Evolutionary conservation across 2,329 filamentous ascomycete genomes (phyloP), one percentile per base, ranked within the genome.

Genomic region (Geosmithia putterillii): DNA sequence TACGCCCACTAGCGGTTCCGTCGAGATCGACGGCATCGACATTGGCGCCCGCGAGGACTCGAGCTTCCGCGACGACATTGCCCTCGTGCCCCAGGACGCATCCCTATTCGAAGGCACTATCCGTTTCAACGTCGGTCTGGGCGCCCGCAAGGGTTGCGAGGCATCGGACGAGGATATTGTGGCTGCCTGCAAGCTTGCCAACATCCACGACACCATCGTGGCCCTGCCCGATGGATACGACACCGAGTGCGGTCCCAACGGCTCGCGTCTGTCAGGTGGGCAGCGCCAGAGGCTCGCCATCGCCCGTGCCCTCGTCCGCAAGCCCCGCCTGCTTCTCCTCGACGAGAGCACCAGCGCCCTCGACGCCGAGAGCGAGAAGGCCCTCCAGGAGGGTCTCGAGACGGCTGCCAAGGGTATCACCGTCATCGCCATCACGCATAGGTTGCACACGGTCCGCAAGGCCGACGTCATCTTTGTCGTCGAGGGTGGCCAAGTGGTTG

Each of bases 321-420:
- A 76, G 47, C 86, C 86, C 0, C 72, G 80, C 40, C 69, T 94
- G 1, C 61, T 94, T 17, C 73, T 94, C 35, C 69, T 94, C 1
- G 87, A 94, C 52, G 86, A 94, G 65, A 83, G 83, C 23, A 94
- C 86, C 0, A 84, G 79, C 37, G 83, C 82, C 3, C 68, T 94
- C 3, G 86, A 94, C 52, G 74, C 76, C 0, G 79, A 81, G 53
- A 82, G 75, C 41, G 82, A 86, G 42, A 66, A 68, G 6, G 61
- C 80, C 9, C 71, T 94, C 20, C 74, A 85, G 44, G 70, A 81
- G 21, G 81, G 78, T 0, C 63, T 87, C 38, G 77, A 84, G 58
- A 67, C 62, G 46, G 74, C 69, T 0, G 67, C 69, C 2, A 64
- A 64, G 40, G 71, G 58, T 44, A 73, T 74, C 39, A 79, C 74